These are phyloP conservation scores for Fistulinella staudtii DNA, from an alignment of 1,284 basidiomycete species.

Conservation along the genomic window DNA sequence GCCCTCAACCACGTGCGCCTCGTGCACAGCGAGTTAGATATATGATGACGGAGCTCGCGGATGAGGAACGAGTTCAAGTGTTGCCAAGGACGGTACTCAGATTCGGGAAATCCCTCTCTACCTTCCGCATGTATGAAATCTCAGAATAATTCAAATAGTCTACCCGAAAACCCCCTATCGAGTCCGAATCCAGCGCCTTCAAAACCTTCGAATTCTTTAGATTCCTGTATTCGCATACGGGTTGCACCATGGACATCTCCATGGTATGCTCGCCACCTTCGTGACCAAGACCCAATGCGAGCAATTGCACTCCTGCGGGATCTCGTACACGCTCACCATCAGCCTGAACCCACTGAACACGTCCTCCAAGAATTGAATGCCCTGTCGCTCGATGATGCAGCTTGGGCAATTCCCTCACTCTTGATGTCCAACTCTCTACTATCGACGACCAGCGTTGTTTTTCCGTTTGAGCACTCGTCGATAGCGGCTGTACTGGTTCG, in stretches of 20 bases:
- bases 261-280: conserved; percentile 1
- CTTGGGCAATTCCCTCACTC: background rate
- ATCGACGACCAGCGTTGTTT: conserved; percentile 3
- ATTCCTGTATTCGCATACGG: too few species aligned
- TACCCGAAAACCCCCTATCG: too few species aligned
- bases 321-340: background rate
- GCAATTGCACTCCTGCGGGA: conserved; percentile 1
- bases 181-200: too few species aligned
- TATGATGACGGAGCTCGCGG: background rate
- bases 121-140: too few species aligned
- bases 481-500: conserved; percentile 22
- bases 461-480: conserved; percentile 1
- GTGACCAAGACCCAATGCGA: background rate
- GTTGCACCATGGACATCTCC: background rate
- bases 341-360: background rate
- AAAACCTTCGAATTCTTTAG: too few species aligned
- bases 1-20: background rate
- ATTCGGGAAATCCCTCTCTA: background rate
- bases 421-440: background rate
- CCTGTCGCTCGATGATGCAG: background rate
- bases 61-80: background rate
- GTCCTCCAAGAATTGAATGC: background rate
- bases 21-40: background rate
- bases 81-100: conserved; percentile 1
- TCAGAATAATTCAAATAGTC: too few species aligned